These are phyloP conservation scores for Verticillium dahliae DNA, from an alignment of 2,329 filamentous ascomycete species.

Conservation along the genomic window DNA sequence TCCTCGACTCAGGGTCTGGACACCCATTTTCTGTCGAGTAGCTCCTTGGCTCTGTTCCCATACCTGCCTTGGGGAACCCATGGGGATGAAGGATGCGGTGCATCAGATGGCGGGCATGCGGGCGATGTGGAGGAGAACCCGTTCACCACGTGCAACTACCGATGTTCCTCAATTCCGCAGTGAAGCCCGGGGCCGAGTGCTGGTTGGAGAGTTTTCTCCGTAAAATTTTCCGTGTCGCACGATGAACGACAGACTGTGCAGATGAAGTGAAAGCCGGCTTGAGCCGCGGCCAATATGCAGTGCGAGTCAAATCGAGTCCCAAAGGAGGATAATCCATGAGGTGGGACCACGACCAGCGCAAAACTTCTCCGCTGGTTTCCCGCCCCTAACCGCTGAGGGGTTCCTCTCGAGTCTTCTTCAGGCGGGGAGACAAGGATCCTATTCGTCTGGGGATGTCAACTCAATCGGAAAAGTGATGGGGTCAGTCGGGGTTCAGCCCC, in stretches of 20 bases:
- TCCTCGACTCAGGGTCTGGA: background rate
- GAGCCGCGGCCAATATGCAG: background rate
- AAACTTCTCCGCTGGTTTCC: background rate
- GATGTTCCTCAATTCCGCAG: background rate
- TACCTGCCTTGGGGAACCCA: conserved; percentile 1
- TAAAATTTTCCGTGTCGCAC: background rate
- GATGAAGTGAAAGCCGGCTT: background rate
- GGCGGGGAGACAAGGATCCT: background rate
- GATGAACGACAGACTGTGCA: background rate
- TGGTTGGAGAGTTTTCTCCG: background rate
- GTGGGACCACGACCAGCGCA: background rate
- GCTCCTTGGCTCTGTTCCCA: background rate
- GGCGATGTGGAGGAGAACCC: background rate
- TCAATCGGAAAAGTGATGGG: background rate
- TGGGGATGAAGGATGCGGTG: background rate
- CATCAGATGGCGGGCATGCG: background rate
- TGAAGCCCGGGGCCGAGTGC: background rate
- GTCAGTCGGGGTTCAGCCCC: background rate
- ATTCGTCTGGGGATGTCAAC: background rate
- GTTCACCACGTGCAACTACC: background rate
- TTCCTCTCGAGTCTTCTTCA: background rate
- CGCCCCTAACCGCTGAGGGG: background rate
- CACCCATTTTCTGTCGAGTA: background rate
- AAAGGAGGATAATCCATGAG: background rate
- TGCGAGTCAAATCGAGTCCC: background rate